Base-by-base conservation (phyloP, 257 asterid species). In the Anisodus tanguticus region DNA sequence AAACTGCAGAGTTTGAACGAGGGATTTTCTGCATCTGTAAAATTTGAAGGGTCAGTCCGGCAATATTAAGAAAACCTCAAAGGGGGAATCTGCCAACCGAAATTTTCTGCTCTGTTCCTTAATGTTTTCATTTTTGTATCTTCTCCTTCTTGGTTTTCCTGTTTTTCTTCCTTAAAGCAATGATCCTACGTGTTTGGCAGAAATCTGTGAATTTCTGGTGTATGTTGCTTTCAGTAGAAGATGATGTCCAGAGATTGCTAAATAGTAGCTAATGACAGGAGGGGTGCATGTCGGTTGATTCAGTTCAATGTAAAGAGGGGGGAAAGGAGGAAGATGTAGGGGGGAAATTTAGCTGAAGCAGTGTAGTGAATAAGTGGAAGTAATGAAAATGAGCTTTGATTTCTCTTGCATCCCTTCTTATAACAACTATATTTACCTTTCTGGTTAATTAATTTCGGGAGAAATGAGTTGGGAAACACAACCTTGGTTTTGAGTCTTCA, bases 331-430 rank as follows among this genome's bases (percentile, higher is more conserved):
- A 72, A 43, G 45, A n/a, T 71, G 17, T 45, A 71, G 80, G 80
- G 45, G 9, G n/a, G 45, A n/a, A 10, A 72, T 45, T 26, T 26
- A n/a, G 80, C 6, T 72, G 17, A 71, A 71, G 17, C 8, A 45
- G 39, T 47, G 59, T 47, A 10, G 59, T 47, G 3, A 72, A 72
- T 5, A 47, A 3, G 53, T 47, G 59, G 58, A 45, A 72, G 58
- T 72, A 4, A 11, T 72, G 80, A n/a, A 19, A 72, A 47, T 72
- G 80, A 72, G 59, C 39, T 72, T n/a, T 39, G n/a, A n/a, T 72
- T 45, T 47, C 3, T 45, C 19, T 22, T 74, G 60, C 80, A 22
- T 74, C 45, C 45, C 19, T 72, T 72, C 80, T 74, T 49, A 22
- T 22, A 72, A 45, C 39, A 19, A 74, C 22, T 3, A 6, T 74